Conservation (phyloP, 306 rosid genomes). For the Arachis stenosperma region DNA sequence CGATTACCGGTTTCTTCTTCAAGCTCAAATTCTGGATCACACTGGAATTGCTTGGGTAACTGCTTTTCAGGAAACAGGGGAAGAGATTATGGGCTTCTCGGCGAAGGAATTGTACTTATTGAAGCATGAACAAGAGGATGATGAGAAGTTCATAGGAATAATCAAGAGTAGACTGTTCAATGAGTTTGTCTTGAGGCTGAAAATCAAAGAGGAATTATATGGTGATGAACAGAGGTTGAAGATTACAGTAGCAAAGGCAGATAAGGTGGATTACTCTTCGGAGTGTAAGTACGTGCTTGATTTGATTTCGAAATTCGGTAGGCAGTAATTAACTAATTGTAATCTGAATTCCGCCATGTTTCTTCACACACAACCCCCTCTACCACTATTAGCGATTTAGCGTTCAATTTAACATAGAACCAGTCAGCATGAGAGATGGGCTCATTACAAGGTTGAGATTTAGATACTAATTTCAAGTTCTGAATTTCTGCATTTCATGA, state of each 20-base stretch:
- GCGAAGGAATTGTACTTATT: slow-evolving; percentile 70
- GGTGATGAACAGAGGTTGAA: slow-evolving; percentile 85
- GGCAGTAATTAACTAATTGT: slow-evolving; percentile 43
- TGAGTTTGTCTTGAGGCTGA: slow-evolving; percentile 65
- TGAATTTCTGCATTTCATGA: background rate
- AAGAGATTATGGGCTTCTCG: slow-evolving; percentile 71
- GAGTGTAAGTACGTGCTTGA: slow-evolving; percentile 64
- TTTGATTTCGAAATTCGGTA: slow-evolving; percentile 45
- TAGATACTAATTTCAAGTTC: slow-evolving; percentile 4
- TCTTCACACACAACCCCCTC: background rate
- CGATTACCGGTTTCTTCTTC: slow-evolving; percentile 80
- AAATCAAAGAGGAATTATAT: slow-evolving; percentile 71
- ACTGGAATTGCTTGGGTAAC: slow-evolving; percentile 85
- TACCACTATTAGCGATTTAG: background rate
- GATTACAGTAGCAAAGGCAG: slow-evolving; percentile 73
- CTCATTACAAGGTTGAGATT: slow-evolving; percentile 21
- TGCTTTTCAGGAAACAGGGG: slow-evolving; percentile 85
- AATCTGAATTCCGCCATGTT: slow-evolving; percentile 10
- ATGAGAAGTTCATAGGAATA: slow-evolving; percentile 57
- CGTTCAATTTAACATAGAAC: slow-evolving; percentile 4
- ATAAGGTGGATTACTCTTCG: slow-evolving; percentile 57
- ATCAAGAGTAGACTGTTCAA: slow-evolving; percentile 59
- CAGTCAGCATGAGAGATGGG: background rate
- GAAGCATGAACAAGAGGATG: slow-evolving; percentile 71
- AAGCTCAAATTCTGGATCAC: slow-evolving; percentile 81